A percentile compares a stretch with the other conserved stretches of the same genome.
Conservation (phyloP, 768 basidiomycete species). For the Butyriboletus loyo region DNA sequence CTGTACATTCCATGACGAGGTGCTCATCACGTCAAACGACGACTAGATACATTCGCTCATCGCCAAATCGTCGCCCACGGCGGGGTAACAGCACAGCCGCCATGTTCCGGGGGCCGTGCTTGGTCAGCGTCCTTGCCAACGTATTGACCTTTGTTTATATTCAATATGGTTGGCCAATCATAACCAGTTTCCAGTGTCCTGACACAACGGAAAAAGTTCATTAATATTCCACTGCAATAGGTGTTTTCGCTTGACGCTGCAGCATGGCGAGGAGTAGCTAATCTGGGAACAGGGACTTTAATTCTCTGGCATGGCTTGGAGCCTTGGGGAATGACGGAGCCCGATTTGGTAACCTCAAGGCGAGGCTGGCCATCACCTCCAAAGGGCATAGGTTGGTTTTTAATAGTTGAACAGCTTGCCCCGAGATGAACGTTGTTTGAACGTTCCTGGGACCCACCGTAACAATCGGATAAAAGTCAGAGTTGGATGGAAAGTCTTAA, state of each 20-base stretch:
- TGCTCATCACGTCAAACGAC: background rate
- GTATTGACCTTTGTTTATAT: too few relatives aligned
- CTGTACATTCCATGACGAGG: background rate
- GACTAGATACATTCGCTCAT: background rate
- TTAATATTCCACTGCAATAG: background rate
- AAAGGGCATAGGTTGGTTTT: background rate
- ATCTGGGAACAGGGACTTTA: background rate
- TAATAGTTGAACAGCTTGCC: background rate
- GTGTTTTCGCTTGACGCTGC: background rate
- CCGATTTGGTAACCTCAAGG: background rate
- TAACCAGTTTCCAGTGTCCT: too few relatives aligned
- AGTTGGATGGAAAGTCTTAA: too few relatives aligned
- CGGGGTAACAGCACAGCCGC: background rate
- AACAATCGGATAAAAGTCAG: too few relatives aligned
- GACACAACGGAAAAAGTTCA: background rate
- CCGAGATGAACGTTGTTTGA: background rate
- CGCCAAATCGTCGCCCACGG: background rate
- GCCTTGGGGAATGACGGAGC: background rate
- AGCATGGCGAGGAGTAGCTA: background rate
- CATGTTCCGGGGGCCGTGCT: background rate
- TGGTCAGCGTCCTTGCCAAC: background rate
- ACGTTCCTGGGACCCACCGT: too few relatives aligned
- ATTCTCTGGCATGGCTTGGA: background rate
- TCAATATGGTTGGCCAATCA: too few relatives aligned
- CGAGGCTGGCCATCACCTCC: conserved; percentile 1